Evolutionary conservation across 2,329 filamentous ascomycete genomes (phyloP).

Genomic region (Scedosporium boydii): DNA sequence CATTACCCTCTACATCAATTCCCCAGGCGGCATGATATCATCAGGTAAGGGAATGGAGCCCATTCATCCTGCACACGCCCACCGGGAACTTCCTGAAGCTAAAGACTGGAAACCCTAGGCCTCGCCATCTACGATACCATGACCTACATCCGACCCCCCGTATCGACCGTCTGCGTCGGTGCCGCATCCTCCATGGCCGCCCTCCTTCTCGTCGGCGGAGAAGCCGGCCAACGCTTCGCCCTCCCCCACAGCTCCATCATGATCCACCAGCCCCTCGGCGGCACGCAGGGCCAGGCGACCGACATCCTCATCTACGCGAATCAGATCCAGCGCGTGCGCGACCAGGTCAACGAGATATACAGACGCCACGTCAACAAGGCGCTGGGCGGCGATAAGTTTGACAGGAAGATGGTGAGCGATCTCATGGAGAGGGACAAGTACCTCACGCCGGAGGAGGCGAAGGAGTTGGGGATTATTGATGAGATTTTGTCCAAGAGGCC

Average conservation of each 20-base stretch:
- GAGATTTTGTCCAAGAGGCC: slow-evolving; percentile 64
- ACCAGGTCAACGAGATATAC: slow-evolving; percentile 86
- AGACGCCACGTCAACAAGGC: slow-evolving; percentile 72
- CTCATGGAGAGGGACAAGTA: slow-evolving; percentile 98
- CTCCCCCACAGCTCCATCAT: slow-evolving; percentile 93
- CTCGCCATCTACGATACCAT: slow-evolving; percentile 97
- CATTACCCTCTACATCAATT: slow-evolving; percentile 97
- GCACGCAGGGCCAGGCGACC: slow-evolving; percentile 53
- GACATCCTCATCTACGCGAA: slow-evolving; percentile 97
- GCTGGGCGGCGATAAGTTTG: slow-evolving; percentile 61
- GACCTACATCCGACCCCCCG: slow-evolving; percentile 88
- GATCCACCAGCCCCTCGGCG: slow-evolving; percentile 90
- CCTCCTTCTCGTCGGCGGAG: slow-evolving; percentile 76
- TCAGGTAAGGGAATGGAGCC: slow-evolving; percentile 29
- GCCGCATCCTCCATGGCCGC: slow-evolving; percentile 94
- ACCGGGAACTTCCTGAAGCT: too few species aligned
- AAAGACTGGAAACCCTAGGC: slow-evolving; percentile 22
- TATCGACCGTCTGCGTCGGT: slow-evolving; percentile 90
- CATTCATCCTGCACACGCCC: not conserved
- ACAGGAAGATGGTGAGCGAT: slow-evolving; percentile 72
- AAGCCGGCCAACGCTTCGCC: slow-evolving; percentile 75
- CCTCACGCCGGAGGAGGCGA: slow-evolving; percentile 77
- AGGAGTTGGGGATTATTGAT: slow-evolving; percentile 86
- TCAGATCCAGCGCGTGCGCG: slow-evolving; percentile 81
- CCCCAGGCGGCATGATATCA: slow-evolving; percentile 85